A percentile compares a stretch with the other conserved stretches of the same genome.
These are phyloP conservation scores for Alectoria sarmentosa DNA, from an alignment of 495 filamentous ascomycete genomes.

Conservation along the genomic window DNA sequence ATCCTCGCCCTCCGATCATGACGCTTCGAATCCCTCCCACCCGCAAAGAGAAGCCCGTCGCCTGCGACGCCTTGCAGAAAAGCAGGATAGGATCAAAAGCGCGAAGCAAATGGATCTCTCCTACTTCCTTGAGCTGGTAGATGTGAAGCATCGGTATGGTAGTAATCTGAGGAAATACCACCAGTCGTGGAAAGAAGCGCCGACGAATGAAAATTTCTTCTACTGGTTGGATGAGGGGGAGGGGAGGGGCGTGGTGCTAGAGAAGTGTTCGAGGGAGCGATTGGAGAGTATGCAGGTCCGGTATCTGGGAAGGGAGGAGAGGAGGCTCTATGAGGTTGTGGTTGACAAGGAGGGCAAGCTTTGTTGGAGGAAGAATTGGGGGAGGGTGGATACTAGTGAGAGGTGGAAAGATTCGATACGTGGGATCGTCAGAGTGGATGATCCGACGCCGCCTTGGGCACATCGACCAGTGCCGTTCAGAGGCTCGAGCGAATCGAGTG, in stretches of 20 bases:
- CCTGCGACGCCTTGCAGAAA: conserved; percentile 27
- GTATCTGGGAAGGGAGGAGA: conserved; percentile 66
- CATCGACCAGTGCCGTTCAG: conserved; percentile 20
- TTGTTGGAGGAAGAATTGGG: conserved; percentile 74
- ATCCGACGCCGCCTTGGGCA: conserved; percentile 46
- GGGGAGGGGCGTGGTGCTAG: conserved; percentile 51
- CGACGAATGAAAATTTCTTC: conserved; percentile 85
- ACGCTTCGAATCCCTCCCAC: conserved; percentile 25
- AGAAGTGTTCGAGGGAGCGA: conserved; percentile 53
- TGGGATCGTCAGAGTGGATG: conserved; percentile 63
- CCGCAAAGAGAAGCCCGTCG: conserved; percentile 22
- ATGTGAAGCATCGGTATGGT: conserved; percentile 82
- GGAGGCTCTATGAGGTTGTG: conserved; percentile 63
- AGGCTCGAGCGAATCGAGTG: conserved; percentile 20
- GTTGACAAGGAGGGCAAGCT: conserved; percentile 61
- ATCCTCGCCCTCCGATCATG: conserved; percentile 31
- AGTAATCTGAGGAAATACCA: conserved; percentile 81
- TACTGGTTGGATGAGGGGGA: conserved; percentile 90
- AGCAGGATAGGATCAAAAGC: conserved; percentile 35
- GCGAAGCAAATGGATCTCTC: conserved; percentile 79
- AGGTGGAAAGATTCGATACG: conserved; percentile 71
- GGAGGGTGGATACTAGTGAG: conserved; percentile 65
- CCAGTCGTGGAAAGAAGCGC: conserved; percentile 66
- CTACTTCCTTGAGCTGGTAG: conserved; percentile 93
- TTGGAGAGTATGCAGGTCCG: conserved; percentile 65